Conservation (phyloP, 768 basidiomycete species). For the Lentinula raphanica region DNA sequence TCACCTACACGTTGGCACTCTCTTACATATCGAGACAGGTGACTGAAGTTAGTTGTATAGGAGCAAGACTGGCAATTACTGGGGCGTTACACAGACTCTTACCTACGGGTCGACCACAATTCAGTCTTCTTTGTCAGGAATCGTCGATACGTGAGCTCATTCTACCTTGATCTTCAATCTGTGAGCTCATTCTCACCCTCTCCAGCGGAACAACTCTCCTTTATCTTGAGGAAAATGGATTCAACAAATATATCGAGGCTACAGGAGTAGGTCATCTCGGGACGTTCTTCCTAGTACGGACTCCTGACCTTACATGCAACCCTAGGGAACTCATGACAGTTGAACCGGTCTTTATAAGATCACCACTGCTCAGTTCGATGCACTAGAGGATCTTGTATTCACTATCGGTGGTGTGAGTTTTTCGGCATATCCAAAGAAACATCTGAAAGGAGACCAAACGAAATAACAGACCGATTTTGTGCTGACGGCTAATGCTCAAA, state of each 20-base stretch:
- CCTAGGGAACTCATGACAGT: slow-evolving; percentile 29
- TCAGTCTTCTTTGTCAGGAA: slow-evolving; percentile 43
- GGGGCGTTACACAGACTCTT: slow-evolving; percentile 58
- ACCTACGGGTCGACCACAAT: slow-evolving; percentile 44
- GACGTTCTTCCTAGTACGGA: neutral
- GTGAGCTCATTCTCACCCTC: slow-evolving; percentile 7
- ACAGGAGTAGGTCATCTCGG: slow-evolving; percentile 30
- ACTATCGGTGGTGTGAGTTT: slow-evolving; percentile 37
- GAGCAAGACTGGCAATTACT: slow-evolving; percentile 34
- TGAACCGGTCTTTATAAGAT: slow-evolving; percentile 46
- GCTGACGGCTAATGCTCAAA: slow-evolving; percentile 37
- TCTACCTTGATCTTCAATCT: neutral
- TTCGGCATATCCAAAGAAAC: neutral
- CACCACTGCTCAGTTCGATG: slow-evolving; percentile 43
- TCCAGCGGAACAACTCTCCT: slow-evolving; percentile 43
- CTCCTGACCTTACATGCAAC: too few species aligned
- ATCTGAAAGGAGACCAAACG: neutral
- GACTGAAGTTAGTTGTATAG: neutral
- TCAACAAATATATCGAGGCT: slow-evolving; percentile 33
- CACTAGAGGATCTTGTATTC: slow-evolving; percentile 55
- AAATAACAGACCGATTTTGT: slow-evolving; percentile 24
- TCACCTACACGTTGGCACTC: slow-evolving; percentile 21
- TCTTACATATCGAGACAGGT: neutral
- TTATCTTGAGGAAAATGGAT: slow-evolving; percentile 42
- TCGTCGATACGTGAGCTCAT: slow-evolving; percentile 48